Evolutionary conservation across 768 basidiomycete genomes (phyloP), one percentile per base, ranked within the genome.

Genomic region (Termitomyces sp.): DNA sequence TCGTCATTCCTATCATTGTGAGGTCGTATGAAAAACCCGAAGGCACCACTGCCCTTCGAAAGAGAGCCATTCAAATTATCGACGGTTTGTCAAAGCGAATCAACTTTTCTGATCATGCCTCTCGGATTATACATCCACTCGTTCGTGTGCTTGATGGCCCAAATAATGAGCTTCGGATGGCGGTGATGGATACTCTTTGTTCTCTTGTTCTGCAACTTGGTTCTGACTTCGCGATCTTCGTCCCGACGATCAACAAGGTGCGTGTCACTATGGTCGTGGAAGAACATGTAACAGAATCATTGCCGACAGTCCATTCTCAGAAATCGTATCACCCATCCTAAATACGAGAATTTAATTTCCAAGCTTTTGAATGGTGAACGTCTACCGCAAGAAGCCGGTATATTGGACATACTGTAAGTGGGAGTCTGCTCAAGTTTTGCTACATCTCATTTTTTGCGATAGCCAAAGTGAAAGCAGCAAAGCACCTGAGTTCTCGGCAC

Each of bases 61-160:
- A 93, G 73, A 84, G 87, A 51, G 95, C 96, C 0, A 89, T 98
- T 45, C 87, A 91, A 61, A 95, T 93, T 1, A 91, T 98, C 44
- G 93, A 94, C 47, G 91, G 89, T 22, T 75, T 99, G 30, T 95
- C 94, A 6, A 83, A 89, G 63, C 82, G 95, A 58, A 93, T 98
- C 64, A 98, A 98, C 73, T 98, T 99, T 68, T 94, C 93, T 4
- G 97, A 98, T 67, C 96, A 98, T 63, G 94, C 97, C 22, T 96
- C 94, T 11, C 86, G 96, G 24, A 97, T 98, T 66, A 92, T 99
- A 7, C 97, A 98, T 66, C 95, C 97, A 5, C 80, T 99, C 27
- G 89, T 93, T 42, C 83, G 97, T 39, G 91, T 98, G 2, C 76
- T 99, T 58, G 86, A 87, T 44, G 78, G 77, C 37, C 77, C 81